Base-by-base conservation (phyloP, 1,139 yeast genomes). In the Kodamaea derodonti region DNA sequence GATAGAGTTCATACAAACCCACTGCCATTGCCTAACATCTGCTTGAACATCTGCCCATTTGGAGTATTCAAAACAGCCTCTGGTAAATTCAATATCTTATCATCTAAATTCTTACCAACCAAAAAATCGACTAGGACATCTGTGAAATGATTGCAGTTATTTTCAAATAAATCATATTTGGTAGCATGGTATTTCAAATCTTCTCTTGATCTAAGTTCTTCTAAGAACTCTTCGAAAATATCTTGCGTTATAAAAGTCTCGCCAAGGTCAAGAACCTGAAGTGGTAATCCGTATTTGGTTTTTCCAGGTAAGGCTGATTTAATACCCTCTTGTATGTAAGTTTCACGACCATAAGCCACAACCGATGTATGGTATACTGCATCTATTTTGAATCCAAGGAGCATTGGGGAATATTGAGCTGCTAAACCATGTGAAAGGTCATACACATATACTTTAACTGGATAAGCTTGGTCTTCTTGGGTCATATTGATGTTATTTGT, bases 281-380 rank as follows among this genome's bases (percentile, higher is more conserved):
- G 56, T 0, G 88, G 87, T 0, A 47, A 38, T 0, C 88, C 88
- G 42, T 78, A 78, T 47, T 78, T 78, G 15, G 85, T 72, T 25
- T 52, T 52, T 1, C 80, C 84, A 0, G 84, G 80, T 0, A 38
- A 39, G 12, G 52, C 36, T 3, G 51, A 51, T 38, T 72, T 72
- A 32, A 82, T 77, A 3, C 86, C 87, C 30, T 70, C 73, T 39
- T 80, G 84, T 35, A 75, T 76, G 48, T 71, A 81, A 41, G 72
- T 67, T 45, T 81, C 88, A 32, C 62, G 63, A 11, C 66, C 72
- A 44, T 70, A 67, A 11, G 75, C 67, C 10, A 80, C 84, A 3
- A 80, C 71, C 1, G 80, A 69, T 0, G 87, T 80, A 51, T 81
- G 88, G 66, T 80, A 81, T 11, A 81, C 70, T 15, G 85, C 87